Base-by-base conservation (phyloP, 805 yeast species). In the Wickerhamomyces strasburgensis region DNA sequence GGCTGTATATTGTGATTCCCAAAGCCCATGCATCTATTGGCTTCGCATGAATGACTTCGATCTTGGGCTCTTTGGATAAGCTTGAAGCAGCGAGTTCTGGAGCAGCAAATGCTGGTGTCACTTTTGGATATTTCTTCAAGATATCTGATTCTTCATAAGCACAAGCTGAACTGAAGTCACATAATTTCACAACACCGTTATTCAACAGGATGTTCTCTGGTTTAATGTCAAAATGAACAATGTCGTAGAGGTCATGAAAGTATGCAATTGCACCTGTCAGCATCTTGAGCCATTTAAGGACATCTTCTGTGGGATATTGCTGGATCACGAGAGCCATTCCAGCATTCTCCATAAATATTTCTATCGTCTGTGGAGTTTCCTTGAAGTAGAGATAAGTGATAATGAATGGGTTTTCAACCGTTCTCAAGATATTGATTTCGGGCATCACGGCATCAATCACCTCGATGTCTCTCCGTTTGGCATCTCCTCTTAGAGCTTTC, bases 151-250 rank as follows among this genome's bases (percentile, higher is more conserved):
- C 3, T 14, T 18, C 3, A 16, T 10, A 6, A 15, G 9, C 5
- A 11, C 10, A 14, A 34, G 9, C 15, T 34, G 40, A 35, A 37
- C 39, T 41, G 21, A 43, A 37, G 16, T 43, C 47, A 16, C 38
- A 27, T n/a, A 43, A 28, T 10, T 19, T 23, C 15, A 40, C 21
- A 8, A n/a, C 16, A 13, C 17, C 17, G n/a, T 40, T 30, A 13
- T 28, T 31, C 8, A 39, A 10, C n/a, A 39, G 9, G 9, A 43
- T 23, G 18, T 43, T 43, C 8, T 33, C 25, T 4, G 47, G 47
- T n/a, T 43, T 43, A 7, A 43, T 35, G 19, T 43, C 47, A 14
- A 31, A 19, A 21, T 43, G 47, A 5, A 32, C 38, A 13, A 43
- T 27, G 6, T 28, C 13, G 9, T 18, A 15, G 3, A 13, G 8